Percentiles rank a stretch among this genome's conserved stretches.
These are phyloP conservation scores for Pseudogymnoascus sp. DNA, from an alignment of 2,329 filamentous ascomycete species.

Conservation along the genomic window DNA sequence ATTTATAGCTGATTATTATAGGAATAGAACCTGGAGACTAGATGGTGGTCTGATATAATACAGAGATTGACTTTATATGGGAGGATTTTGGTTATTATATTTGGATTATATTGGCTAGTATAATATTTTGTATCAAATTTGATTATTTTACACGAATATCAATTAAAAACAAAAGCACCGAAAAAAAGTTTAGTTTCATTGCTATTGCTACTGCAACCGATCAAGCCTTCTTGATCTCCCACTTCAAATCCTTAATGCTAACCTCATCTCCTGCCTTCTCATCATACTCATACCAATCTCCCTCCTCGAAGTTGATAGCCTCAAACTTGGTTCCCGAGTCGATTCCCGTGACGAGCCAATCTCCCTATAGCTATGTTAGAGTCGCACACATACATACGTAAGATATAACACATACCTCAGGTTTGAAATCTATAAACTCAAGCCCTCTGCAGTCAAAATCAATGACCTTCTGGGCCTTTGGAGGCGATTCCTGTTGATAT, in stretches of 20 bases:
- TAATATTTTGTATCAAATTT: neutral
- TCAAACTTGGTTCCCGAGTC: conserved; percentile 78
- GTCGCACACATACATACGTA: neutral
- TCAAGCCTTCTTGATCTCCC: conserved; percentile 54
- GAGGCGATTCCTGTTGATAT: conserved; percentile 63
- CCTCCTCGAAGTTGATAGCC: conserved; percentile 73
- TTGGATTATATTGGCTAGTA: too few relatives aligned
- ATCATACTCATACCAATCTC: conserved; percentile 97
- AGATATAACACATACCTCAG: conserved; percentile 55
- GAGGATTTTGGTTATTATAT: neutral
- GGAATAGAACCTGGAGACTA: neutral
- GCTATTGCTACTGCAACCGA: neutral
- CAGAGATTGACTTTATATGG: neutral
- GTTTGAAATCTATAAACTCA: conserved; percentile 83
- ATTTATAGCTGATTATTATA: neutral
- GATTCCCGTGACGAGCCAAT: conserved; percentile 75
- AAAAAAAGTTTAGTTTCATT: neutral
- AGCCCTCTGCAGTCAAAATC: conserved; percentile 90
- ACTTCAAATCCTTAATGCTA: conserved; percentile 80
- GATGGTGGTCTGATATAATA: neutral
- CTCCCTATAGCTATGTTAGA: conserved; percentile 49
- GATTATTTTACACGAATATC: neutral
- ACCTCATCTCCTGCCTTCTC: conserved; percentile 89
- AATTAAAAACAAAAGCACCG: neutral
- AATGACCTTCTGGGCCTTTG: conserved; percentile 70